phyloP scores from a whole-genome alignment of 1,284 basidiomycete genomes.

The Rhodotorula sp. region DNA sequence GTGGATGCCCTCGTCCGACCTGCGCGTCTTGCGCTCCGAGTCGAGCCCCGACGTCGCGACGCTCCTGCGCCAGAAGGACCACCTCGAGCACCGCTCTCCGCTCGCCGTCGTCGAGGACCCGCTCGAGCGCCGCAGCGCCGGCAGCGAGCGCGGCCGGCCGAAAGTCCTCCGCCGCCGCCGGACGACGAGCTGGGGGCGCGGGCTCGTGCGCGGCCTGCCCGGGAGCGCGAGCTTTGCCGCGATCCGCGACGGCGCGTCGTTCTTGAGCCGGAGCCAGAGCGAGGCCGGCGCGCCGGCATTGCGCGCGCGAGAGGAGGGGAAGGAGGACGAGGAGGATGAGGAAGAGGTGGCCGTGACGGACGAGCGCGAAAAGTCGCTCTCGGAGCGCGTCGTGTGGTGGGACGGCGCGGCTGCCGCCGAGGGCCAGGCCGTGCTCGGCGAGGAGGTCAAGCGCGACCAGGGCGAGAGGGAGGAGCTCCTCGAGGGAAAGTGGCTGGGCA shows the following conservation, averaged over 20 bases:
- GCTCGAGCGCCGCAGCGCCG: slow-evolving; percentile 55
- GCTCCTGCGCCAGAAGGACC: slow-evolving; percentile 79
- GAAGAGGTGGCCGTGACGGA: slow-evolving; percentile 27
- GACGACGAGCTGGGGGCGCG: slow-evolving; percentile 7
- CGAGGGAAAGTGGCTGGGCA: slow-evolving; percentile 43
- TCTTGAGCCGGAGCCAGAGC: slow-evolving; percentile 43
- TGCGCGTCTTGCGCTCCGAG: slow-evolving; percentile 74
- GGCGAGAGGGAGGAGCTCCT: not conserved
- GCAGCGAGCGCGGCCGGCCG: slow-evolving; percentile 49
- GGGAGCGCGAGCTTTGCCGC: slow-evolving; percentile 10
- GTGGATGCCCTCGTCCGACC: slow-evolving; percentile 90
- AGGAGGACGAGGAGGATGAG: slow-evolving; percentile 25
- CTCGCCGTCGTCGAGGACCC: slow-evolving; percentile 78
- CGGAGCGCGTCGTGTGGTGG: slow-evolving; percentile 46
- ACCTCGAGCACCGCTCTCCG: slow-evolving; percentile 67
- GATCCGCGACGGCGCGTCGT: slow-evolving; percentile 39
- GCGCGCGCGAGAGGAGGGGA: slow-evolving; percentile 1
- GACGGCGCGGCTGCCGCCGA: slow-evolving; percentile 40
- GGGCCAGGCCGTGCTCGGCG: not conserved
- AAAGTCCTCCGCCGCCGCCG: not conserved
- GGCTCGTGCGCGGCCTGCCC: not conserved
- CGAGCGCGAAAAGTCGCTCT: slow-evolving; percentile 53
- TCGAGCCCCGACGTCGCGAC: slow-evolving; percentile 64
- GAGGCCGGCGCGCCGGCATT: slow-evolving; percentile 54
- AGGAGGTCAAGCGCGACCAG: not conserved